Evolutionary conservation across 495 filamentous ascomycete species (phyloP).

Genomic region (Penicillium canescens): DNA sequence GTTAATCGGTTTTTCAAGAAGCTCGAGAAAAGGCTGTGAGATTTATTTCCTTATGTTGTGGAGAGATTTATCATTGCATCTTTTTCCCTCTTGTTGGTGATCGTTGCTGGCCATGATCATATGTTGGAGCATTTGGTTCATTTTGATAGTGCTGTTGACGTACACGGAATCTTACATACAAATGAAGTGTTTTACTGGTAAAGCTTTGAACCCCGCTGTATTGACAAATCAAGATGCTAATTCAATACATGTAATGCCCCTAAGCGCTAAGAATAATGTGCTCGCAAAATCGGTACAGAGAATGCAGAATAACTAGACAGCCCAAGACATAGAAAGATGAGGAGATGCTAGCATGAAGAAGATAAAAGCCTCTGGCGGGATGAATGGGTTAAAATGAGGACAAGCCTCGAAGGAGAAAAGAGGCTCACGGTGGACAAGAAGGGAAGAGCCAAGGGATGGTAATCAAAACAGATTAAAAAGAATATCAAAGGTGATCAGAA

Average conservation of each 20-base stretch:
- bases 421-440: conserved; percentile 2
- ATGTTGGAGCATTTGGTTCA: not conserved
- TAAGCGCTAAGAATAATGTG: conserved; percentile 31
- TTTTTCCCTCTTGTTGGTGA: not conserved
- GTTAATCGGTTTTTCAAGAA: conserved; percentile 83
- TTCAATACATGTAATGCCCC: conserved; percentile 18
- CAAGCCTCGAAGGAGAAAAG: not conserved
- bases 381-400: not conserved
- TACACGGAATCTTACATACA: not conserved
- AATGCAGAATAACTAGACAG: conserved; percentile 10
- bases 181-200: not conserved
- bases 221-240: conserved; percentile 11
- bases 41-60: not conserved
- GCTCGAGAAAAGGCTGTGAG: conserved; percentile 80
- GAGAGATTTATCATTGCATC: not conserved
- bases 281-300: conserved; percentile 19
- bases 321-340: not conserved
- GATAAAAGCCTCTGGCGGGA: not conserved
- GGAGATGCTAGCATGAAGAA: conserved; percentile 9
- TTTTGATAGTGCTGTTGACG: not conserved
- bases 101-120: not conserved
- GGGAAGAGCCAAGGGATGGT: not conserved
- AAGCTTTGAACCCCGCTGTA: conserved; percentile 6
- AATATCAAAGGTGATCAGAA: conserved; percentile 1
- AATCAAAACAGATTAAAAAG: conserved; percentile 2